Evolutionary conservation across 805 yeast genomes (phyloP), one percentile per base, ranked within the genome.

Genomic region (Cyberlindnera maritima): DNA sequence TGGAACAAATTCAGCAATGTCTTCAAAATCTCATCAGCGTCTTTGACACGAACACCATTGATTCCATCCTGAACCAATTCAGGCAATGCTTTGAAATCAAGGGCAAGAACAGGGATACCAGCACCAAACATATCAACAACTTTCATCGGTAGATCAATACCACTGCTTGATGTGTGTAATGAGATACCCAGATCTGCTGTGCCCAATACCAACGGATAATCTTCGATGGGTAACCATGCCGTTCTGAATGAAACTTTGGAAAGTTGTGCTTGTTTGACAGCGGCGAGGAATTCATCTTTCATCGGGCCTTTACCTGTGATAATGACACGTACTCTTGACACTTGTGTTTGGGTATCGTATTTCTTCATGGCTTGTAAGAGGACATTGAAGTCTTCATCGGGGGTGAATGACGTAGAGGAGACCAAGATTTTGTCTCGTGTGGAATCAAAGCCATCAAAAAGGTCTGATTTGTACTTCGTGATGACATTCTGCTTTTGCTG

Each of bases 291-390:
- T 18, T 76, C 67, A 2, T 66, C 63, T 54, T 80, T 80, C 66
- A 86, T 63, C 0, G 98, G 98, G 0, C 99, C 99, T 63, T 91
- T 92, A 0, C 99, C 99, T 0, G 99, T 94, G n/a, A 94, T 84
- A n/a, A 94, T 66, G 44, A 89, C 77, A 33, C 81, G 63, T 2
- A 91, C 59, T 3, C 73, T 75, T 1, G 83, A 81, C 3, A 74
- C 53, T 4, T 43, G 44, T 33, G 52, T 42, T 41, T 65, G 63
- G 12, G 57, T 53, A 10, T 54, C 55, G 53, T 88, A 83, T 19
- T 66, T 53, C 43, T 75, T 74, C 45, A 94, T 69, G 0, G 96
- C 89, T 11, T 81, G 79, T 15, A 92, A 67, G 15, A 94, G 67
- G 32, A 87, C 66, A 20, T 69, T 69, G 46, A 94, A 80, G 62